Evolutionary conservation across 257 asterid genomes (phyloP), one percentile per base, ranked within the genome.

Genomic region (Thymus mandschuricus): DNA sequence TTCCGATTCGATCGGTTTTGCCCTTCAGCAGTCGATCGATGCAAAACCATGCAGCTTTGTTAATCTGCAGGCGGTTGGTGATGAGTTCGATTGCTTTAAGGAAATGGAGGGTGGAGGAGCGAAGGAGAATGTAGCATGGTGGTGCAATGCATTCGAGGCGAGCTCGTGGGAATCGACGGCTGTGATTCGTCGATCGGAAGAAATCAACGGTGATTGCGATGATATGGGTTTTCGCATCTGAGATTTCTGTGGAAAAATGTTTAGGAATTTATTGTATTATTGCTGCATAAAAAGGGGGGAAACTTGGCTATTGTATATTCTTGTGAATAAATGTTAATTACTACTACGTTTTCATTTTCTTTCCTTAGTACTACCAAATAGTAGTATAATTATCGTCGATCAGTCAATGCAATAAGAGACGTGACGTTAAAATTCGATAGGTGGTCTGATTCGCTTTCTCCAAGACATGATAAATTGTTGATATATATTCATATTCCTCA

Each of bases 81-180:
- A 44, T 28, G 90, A 81, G 52, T 71, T 86, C 35, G 92, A 85
- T 77, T 83, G 85, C 60, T 76, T 84, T 34, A 81, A 78, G 69
- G 90, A 44, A 9, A 44, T 44, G 13, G 10, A 10, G 0, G 49
- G 49, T 9, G 49, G 49, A 3, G 44, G 44, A 10, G 49, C 49
- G 49, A 44, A 56, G 75, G 85, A 76, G 38, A 44, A 68, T 56
- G 6, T 78, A 49, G 75, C 65, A 59, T 89, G 95, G 91, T 89
- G 89, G 96, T 35, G 78, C 13, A 79, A 80, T 70, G 90, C 83
- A 13, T 76, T 87, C 46, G 90, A 84, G 8, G 70, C 81, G 40
- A 83, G 6, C 41, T 38, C 41, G 41, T 38, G 49, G 49, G 49
- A 81, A 57, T 87, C 95, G 1, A 55, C 81, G 54, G 76, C 78